Evolutionary conservation across 306 rosid species (phyloP).

Genomic region (Pyrus betulifolia): DNA sequence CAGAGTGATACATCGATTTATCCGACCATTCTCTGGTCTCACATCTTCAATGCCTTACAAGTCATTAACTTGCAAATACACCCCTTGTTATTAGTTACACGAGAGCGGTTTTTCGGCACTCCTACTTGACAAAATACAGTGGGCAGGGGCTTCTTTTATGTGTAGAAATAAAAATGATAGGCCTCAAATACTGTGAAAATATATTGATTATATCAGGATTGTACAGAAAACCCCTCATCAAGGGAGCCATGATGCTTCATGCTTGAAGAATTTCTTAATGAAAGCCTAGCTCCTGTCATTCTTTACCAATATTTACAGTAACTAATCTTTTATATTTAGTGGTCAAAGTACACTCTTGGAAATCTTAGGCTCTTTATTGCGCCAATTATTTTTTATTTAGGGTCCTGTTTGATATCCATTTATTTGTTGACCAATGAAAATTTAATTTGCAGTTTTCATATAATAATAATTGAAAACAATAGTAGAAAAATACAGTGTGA

Average conservation of each 20-base stretch:
- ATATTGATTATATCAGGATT: conserved; percentile 30
- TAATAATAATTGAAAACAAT: too few species aligned
- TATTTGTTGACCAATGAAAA: too few species aligned
- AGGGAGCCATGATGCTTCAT: conserved; percentile 33
- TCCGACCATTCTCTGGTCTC: not conserved
- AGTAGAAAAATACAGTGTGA: too few species aligned
- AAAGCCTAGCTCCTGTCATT: conserved; percentile 1
- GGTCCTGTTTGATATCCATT: too few species aligned
- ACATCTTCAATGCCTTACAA: not conserved
- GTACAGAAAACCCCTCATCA: conserved; percentile 46
- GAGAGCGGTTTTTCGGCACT: not conserved
- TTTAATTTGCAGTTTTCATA: too few species aligned
- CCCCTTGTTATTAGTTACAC: not conserved
- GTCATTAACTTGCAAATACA: conserved; percentile 9
- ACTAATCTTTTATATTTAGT: too few species aligned
- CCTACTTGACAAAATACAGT: conserved; percentile 25
- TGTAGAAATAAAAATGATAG: conserved; percentile 43
- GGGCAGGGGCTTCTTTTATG: conserved; percentile 32
- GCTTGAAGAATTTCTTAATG: conserved; percentile 10
- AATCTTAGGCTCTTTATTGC: not conserved
- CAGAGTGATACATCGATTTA: conserved; percentile 3
- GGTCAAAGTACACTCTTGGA: too few species aligned
- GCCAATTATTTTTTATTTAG: not conserved
- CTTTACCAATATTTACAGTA: not conserved
- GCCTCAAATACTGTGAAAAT: conserved; percentile 47